These are phyloP conservation scores for Diaporthe capsici DNA, from an alignment of 2,329 filamentous ascomycete genomes.

Conservation along the genomic window DNA sequence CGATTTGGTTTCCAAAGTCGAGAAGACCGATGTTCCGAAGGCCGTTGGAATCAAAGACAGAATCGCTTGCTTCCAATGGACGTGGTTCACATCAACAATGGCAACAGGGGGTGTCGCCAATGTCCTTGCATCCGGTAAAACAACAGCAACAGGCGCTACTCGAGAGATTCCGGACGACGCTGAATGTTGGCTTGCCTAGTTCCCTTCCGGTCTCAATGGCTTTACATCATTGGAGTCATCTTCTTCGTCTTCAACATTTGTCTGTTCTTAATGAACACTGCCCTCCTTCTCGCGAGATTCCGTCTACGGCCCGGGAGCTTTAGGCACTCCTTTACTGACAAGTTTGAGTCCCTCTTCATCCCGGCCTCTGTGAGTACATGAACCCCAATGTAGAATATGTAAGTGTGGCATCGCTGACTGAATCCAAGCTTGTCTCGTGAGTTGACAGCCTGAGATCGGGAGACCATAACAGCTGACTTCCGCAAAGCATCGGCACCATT, in stretches of 20 bases:
- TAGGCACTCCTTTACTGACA: slow-evolving; percentile 79
- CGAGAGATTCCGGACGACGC: neutral
- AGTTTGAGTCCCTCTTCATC: slow-evolving; percentile 83
- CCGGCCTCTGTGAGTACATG: slow-evolving; percentile 71
- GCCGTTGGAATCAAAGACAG: slow-evolving; percentile 62
- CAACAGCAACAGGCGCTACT: slow-evolving; percentile 42
- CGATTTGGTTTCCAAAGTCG: slow-evolving; percentile 52
- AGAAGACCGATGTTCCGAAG: slow-evolving; percentile 44
- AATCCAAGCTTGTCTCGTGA: slow-evolving; percentile 59
- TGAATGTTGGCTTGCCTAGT: slow-evolving; percentile 51
- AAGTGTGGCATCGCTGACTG: slow-evolving; percentile 1
- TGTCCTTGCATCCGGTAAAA: slow-evolving; percentile 66
- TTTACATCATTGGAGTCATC: slow-evolving; percentile 70
- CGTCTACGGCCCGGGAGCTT: slow-evolving; percentile 79
- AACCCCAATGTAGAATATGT: neutral
- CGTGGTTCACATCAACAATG: slow-evolving; percentile 82
- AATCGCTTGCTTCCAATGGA: slow-evolving; percentile 74
- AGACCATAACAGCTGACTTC: slow-evolving; percentile 64
- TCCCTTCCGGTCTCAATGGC: slow-evolving; percentile 68
- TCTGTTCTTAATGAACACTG: slow-evolving; percentile 74
- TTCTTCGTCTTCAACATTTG: slow-evolving; percentile 75
- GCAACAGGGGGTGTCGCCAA: slow-evolving; percentile 71
- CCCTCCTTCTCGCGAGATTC: slow-evolving; percentile 78
- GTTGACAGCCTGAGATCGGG: slow-evolving; percentile 53
- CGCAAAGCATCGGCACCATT: slow-evolving; percentile 77